Conservation (phyloP, 2,329 filamentous ascomycete genomes). For the Hymenoscyphus albidus region DNA sequence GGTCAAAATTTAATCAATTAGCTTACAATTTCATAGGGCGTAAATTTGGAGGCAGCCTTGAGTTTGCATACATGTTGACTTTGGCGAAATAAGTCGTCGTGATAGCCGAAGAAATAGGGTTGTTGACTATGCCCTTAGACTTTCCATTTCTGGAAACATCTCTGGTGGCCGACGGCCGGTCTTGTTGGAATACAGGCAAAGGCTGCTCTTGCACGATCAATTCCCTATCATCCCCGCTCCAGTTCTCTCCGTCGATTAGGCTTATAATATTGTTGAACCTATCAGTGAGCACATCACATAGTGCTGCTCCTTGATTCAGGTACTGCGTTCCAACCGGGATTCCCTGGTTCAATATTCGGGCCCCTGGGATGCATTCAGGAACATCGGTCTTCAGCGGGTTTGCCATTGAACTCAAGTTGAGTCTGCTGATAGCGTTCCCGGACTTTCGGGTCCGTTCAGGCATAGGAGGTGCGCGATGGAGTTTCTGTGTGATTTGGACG, state of each 20-base stretch:
- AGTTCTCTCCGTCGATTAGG: constrained; percentile 62
- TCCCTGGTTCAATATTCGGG: constrained; percentile 42
- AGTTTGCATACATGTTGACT: constrained; percentile 75
- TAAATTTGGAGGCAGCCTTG: constrained; percentile 64
- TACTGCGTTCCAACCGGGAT: constrained; percentile 42
- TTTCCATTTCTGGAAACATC: constrained; percentile 29
- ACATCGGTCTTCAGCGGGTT: constrained; percentile 37
- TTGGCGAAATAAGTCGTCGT: constrained; percentile 65
- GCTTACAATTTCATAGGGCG: constrained; percentile 63
- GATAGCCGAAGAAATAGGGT: constrained; percentile 37
- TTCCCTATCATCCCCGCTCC: constrained; percentile 51
- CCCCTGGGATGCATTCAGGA: constrained; percentile 35
- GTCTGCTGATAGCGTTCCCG: constrained; percentile 20
- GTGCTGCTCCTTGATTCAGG: constrained; percentile 43
- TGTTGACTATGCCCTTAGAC: constrained; percentile 35
- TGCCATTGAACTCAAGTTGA: constrained; percentile 26
- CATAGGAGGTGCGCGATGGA: constrained; percentile 16
- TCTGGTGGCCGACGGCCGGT: constrained; percentile 15
- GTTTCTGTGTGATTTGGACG: constrained; percentile 21
- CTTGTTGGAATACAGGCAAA: constrained; percentile 25
- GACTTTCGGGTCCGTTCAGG: constrained; percentile 19
- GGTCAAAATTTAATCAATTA: neutral
- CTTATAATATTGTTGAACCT: constrained; percentile 68
- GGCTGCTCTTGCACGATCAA: constrained; percentile 36
- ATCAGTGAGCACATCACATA: constrained; percentile 57